Percentiles rank a stretch among this genome's conserved stretches.
phyloP scores from a whole-genome alignment of 2,329 filamentous ascomycete species.

The Sordariomycetes sp. region DNA sequence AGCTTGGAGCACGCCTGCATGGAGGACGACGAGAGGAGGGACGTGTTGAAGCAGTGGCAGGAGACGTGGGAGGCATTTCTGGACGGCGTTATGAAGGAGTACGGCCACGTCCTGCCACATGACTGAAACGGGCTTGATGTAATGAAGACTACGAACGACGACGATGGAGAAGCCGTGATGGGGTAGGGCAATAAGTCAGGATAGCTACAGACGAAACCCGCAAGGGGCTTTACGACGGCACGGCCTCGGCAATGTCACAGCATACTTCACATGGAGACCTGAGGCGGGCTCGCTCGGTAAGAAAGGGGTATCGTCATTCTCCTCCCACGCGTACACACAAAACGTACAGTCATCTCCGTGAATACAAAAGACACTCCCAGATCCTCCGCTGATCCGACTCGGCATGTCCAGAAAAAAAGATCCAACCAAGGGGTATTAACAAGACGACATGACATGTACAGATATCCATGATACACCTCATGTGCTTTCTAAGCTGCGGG shows the following conservation, averaged over 20 bases:
- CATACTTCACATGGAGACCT: too few species aligned
- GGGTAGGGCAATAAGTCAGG: not conserved
- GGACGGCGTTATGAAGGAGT: slow-evolving; percentile 34
- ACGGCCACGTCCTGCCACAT: slow-evolving; percentile 12
- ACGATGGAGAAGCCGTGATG: not conserved
- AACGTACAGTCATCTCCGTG: not conserved
- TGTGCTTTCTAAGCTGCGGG: too few species aligned
- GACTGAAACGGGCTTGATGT: too few species aligned
- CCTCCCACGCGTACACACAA: slow-evolving; percentile 8
- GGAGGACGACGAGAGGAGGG: slow-evolving; percentile 26
- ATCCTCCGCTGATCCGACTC: not conserved
- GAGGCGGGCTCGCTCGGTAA: too few species aligned
- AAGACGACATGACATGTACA: not conserved
- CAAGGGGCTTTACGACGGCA: too few species aligned
- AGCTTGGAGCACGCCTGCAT: slow-evolving; percentile 54
- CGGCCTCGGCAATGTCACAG: too few species aligned
- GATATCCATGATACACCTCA: not conserved
- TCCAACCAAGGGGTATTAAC: not conserved
- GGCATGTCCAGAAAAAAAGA: not conserved
- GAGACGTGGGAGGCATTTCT: slow-evolving; percentile 51
- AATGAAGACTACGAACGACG: too few species aligned
- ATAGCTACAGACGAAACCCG: too few species aligned
- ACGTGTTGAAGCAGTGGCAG: slow-evolving; percentile 35
- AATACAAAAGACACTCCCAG: not conserved
- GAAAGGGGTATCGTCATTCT: slow-evolving; percentile 11